A percentile compares a stretch with the other conserved stretches of the same genome.
Conservation (phyloP, 1,284 basidiomycete genomes). For the Ceratobasidium sp. region DNA sequence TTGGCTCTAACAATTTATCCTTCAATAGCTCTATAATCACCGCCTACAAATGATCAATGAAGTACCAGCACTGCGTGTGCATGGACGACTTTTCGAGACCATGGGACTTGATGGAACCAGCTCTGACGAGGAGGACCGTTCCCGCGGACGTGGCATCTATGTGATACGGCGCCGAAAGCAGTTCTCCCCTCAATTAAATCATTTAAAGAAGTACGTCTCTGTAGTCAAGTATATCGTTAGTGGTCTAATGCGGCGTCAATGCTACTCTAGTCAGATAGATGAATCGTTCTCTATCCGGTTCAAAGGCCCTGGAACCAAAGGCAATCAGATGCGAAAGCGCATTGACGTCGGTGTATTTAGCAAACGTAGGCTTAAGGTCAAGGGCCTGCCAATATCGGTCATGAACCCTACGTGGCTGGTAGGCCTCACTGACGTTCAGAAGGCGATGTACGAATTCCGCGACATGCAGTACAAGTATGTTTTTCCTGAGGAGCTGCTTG, state of each 20-base stretch:
- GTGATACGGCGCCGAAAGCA: not conserved
- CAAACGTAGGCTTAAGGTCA: not conserved
- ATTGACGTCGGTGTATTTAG: not conserved
- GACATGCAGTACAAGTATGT: not conserved
- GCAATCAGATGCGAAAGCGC: not conserved
- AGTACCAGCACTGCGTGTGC: not conserved
- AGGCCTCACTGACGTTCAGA: not conserved
- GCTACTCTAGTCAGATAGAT: not conserved
- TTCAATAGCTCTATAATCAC: not conserved
- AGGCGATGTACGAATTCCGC: not conserved
- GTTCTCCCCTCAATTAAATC: not conserved
- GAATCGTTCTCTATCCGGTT: not conserved
- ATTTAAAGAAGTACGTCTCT: not conserved
- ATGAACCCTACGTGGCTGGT: not conserved
- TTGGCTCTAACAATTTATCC: not conserved
- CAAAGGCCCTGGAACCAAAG: not conserved
- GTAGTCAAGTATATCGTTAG: not conserved
- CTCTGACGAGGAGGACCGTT: slow-evolving; percentile 11
- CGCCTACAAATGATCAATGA: not conserved
- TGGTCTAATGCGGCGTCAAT: not conserved
- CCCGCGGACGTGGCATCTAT: not conserved
- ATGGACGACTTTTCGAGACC: not conserved
- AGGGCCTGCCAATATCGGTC: not conserved
- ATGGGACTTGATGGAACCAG: not conserved
- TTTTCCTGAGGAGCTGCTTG: not conserved